A percentile compares a stretch with the other conserved stretches of the same genome.
Evolutionary conservation across 1,284 basidiomycete species (phyloP).

Genomic region (Rhodotorula sp.): DNA sequence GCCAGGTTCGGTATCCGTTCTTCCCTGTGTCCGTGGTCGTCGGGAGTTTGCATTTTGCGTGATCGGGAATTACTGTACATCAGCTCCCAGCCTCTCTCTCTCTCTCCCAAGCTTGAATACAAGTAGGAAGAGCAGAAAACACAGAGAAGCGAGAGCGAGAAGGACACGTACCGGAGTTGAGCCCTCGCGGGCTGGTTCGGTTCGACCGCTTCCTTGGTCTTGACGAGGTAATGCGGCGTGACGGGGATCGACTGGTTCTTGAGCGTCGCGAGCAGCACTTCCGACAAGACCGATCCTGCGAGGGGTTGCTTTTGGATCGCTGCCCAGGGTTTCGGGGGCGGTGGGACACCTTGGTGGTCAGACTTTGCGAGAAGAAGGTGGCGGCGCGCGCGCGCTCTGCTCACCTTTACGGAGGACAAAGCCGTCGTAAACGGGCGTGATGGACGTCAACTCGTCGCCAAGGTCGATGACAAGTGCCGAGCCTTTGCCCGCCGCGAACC

Average conservation of each 20-base stretch:
- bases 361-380: not conserved
- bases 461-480: conserved; percentile 93
- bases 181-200: conserved; percentile 56
- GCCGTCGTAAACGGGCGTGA: conserved; percentile 94
- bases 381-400: conserved; percentile 33
- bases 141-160: not conserved
- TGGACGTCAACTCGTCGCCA: conserved; percentile 80
- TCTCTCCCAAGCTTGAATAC: no score
- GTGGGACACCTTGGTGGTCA: no score
- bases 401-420: conserved; percentile 93
- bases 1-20: conserved; percentile 52
- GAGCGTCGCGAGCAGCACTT: conserved; percentile 46
- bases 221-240: conserved; percentile 81
- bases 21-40: conserved; percentile 59
- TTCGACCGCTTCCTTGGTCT: conserved; percentile 65
- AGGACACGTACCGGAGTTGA: conserved; percentile 19
- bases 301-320: conserved; percentile 46
- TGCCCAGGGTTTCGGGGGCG: not conserved
- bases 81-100: no score
- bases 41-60: no score
- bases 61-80: no score
- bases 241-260: conserved; percentile 49
- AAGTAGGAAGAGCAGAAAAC: no score
- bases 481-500: conserved; percentile 93
- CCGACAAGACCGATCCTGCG: conserved; percentile 43